Evolutionary conservation across 495 filamentous ascomycete species (phyloP), one percentile per base, ranked within the genome.

Genomic region (Penicillium paxilli): DNA sequence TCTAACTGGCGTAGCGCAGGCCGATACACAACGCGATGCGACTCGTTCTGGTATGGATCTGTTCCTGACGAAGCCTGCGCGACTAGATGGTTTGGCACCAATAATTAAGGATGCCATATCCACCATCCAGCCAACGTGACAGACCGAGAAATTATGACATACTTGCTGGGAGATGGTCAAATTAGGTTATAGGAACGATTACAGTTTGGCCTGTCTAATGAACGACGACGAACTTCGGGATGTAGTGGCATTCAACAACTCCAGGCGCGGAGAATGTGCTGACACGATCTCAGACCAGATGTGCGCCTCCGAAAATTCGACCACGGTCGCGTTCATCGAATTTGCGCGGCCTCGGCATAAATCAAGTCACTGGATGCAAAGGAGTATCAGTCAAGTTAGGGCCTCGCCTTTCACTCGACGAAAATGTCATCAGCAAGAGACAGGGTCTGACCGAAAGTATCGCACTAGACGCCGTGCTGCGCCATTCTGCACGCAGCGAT

Each of bases 401-500:
- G 40, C 55, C 22, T 68, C 54, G 4, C 56, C 47, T 1, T 54
- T 52, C n/a, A 26, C 48, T 33, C 54, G 20, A 47, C 54, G 50
- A 57, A n/a, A 41, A 17, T n/a, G 44, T 52, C 54, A 52, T 44
- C 63, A 60, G 32, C 23, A 23, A 44, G 26, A 53, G 6, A 25
- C 59, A 10, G 26, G 37, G 5, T 32, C 52, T 21, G 7, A 62
- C 25, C 49, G 53, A 57, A 19, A 45, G 32, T 45, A 32, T 21
- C 58, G 57, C 12, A 33, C 8, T 28, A 25, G 11, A 8, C 51
- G 44, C 19, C 51, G 40, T n/a, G 17, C 19, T 30, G 47, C 63
- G 10, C 61, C 52, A 35, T 78, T 78, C 50, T 82, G 72, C 50
- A 79, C 75, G 1, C 73, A 80, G 55, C 60, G 63, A 20, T 82